Percentiles rank a stretch among this genome's conserved stretches.
Evolutionary conservation across 805 yeast species (phyloP).

Genomic region (Ogataea parapolymorpha): DNA sequence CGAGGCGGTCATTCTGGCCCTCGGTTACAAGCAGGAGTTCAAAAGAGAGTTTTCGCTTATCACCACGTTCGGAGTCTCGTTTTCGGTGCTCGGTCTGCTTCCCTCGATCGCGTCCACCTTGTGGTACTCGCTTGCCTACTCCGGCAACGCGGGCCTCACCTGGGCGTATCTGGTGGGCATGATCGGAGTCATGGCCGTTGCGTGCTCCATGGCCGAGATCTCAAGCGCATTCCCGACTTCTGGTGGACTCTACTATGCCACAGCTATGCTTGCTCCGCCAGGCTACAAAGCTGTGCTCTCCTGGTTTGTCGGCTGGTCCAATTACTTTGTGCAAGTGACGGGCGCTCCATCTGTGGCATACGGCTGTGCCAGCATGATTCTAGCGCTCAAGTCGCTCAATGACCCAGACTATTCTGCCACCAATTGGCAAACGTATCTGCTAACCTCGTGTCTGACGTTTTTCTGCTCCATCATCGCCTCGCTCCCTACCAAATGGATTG

Average conservation of each 20-base stretch:
- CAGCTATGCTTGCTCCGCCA: slow-evolving; percentile 56
- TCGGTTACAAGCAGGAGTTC: slow-evolving; percentile 63
- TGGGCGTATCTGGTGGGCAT: slow-evolving; percentile 59
- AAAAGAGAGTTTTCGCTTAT: slow-evolving; percentile 56
- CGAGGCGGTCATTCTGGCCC: slow-evolving; percentile 51
- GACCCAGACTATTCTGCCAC: slow-evolving; percentile 40
- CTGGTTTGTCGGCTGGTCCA: slow-evolving; percentile 62
- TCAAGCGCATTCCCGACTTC: slow-evolving; percentile 63
- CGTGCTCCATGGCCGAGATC: slow-evolving; percentile 59
- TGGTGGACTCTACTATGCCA: slow-evolving; percentile 67
- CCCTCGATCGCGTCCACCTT: slow-evolving; percentile 64
- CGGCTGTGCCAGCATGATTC: slow-evolving; percentile 54
- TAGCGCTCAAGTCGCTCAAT: slow-evolving; percentile 44
- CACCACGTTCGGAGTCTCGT: slow-evolving; percentile 60
- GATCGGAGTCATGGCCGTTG: slow-evolving; percentile 53
- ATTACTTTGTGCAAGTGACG: slow-evolving; percentile 62
- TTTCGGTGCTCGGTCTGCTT: slow-evolving; percentile 59
- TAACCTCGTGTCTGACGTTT: slow-evolving; percentile 48
- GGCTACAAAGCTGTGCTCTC: slow-evolving; percentile 49
- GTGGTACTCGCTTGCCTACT: slow-evolving; percentile 54
- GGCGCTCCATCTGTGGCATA: slow-evolving; percentile 59
- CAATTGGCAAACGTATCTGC: slow-evolving; percentile 47
- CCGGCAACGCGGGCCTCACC: slow-evolving; percentile 60
- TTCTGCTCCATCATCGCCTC: slow-evolving; percentile 47
- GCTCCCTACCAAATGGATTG: slow-evolving; percentile 51